Base-by-base conservation (phyloP, 2,329 filamentous ascomycete species). In the Claviceps quebecensis region DNA sequence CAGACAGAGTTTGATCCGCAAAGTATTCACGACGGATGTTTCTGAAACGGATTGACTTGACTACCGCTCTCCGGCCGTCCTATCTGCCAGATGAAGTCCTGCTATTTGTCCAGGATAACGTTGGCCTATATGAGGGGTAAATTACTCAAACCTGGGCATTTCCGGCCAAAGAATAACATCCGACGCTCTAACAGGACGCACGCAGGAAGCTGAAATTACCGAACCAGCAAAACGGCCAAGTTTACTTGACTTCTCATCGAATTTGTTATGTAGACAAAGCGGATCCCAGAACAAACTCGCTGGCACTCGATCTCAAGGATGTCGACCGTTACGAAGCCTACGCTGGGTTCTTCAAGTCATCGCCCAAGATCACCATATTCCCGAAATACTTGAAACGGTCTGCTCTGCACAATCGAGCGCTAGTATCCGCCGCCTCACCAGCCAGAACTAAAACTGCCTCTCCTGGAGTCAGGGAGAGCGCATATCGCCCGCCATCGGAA, bases 51-150 rank as follows among this genome's bases (percentile, higher is more conserved):
- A 79, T 97, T 67, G 91, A 98, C 71, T 80, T 98, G 63, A 98
- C 93, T 53, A 95, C 91, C 72, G 93, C 93, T 65, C 80, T 96
- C 65, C 86, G 93, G 75, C 93, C 93, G 61, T 86, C 84, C 55
- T 85, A 96, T 66, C 79, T 95, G 58, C 86, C 88, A 63, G 93
- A 96, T 75, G 93, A 98, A 77, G 86, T 87, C 59, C 76, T 97
- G 51, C 78, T 98, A 54, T 97, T 95, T 71, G 91, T 98, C 53
- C 91, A 97, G 72, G 90, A 97, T 75, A 90, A 88, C 67, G 90
- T 98, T 61, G 93, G 93, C 59, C 76, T 98, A 55, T 98, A 98
- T 72, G 88, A 97, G 76, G 93, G 93, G 89, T 95, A 76, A 71
- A 82, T 14, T 17, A 37, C 19, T 4, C 72, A 48, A 19, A 16